Evolutionary conservation across 73 alveolate genomes (phyloP).

Genomic region (Paramecium tetraurelia): DNA sequence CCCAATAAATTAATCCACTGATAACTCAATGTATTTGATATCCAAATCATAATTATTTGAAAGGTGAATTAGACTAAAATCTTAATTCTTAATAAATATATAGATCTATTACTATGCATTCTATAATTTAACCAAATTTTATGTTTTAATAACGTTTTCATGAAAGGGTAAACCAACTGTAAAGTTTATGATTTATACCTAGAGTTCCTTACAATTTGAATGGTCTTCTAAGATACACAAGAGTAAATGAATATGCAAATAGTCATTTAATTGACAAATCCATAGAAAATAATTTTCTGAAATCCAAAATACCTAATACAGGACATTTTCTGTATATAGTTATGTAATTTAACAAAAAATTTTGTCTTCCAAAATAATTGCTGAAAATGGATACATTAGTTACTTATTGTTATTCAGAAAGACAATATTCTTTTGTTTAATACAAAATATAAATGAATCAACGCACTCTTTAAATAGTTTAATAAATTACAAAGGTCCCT

Average conservation of each 20-base stretch:
- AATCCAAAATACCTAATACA: not conserved
- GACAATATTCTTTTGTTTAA: not conserved
- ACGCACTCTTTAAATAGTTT: not conserved
- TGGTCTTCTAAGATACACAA: not conserved
- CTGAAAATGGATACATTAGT: not conserved
- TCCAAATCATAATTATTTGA: not conserved
- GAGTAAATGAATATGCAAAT: not conserved
- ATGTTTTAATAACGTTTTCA: not conserved
- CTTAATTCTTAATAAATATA: too few species aligned
- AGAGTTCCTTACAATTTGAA: not conserved
- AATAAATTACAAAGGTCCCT: not conserved
- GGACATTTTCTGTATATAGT: too few species aligned
- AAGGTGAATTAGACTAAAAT: too few species aligned
- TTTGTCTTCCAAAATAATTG: not conserved
- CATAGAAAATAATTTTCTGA: too few species aligned
- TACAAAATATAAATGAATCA: not conserved
- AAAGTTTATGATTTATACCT: too few species aligned
- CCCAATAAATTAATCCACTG: not conserved
- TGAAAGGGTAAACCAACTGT: not conserved
- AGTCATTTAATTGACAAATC: not conserved
- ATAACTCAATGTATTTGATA: not conserved
- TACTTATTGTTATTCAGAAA: not conserved
- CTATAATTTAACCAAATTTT: not conserved
- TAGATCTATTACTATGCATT: too few species aligned
- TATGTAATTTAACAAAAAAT: too few species aligned